These are phyloP conservation scores for Solanum phureja DNA, from an alignment of 257 asterid species.

Conservation along the genomic window DNA sequence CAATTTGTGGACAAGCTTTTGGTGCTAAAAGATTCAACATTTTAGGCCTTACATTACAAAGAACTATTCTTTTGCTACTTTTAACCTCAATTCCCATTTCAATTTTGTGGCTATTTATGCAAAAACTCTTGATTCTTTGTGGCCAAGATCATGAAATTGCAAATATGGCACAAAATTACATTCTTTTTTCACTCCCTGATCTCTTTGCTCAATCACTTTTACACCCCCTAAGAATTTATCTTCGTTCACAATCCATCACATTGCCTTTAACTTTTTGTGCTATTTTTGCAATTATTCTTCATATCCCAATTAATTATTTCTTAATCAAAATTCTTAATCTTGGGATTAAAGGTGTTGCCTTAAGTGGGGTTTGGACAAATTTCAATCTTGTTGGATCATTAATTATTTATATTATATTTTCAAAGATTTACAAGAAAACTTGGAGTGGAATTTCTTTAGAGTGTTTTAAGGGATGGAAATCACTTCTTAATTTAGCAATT, in stretches of 20 bases:
- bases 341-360: conserved; percentile 28
- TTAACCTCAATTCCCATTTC: conserved; percentile 20
- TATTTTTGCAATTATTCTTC: conserved; percentile 11
- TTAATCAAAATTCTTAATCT: conserved; percentile 17
- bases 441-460: conserved; percentile 22
- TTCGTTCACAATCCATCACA: conserved; percentile 29
- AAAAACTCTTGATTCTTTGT: conserved; percentile 13
- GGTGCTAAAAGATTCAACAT: conserved; percentile 23
- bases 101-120: conserved; percentile 24
- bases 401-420: conserved; percentile 1
- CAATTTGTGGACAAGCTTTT: conserved; percentile 33
- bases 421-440: conserved; percentile 10
- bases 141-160: conserved; percentile 29
- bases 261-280: conserved; percentile 31
- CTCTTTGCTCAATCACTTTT: conserved; percentile 20
- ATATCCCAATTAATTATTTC: conserved; percentile 23
- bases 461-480: conserved; percentile 14
- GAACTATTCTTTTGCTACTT: conserved; percentile 19
- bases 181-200: conserved; percentile 25
- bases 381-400: conserved; percentile 24
- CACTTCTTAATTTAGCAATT: conserved; percentile 19
- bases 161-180: conserved; percentile 13
- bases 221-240: conserved; percentile 25
- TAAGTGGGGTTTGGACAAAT: conserved; percentile 27
- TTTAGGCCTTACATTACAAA: conserved; percentile 23